These are phyloP conservation scores for Beauveria sp. DNA, from an alignment of 2,329 filamentous ascomycete genomes.

Conservation along the genomic window DNA sequence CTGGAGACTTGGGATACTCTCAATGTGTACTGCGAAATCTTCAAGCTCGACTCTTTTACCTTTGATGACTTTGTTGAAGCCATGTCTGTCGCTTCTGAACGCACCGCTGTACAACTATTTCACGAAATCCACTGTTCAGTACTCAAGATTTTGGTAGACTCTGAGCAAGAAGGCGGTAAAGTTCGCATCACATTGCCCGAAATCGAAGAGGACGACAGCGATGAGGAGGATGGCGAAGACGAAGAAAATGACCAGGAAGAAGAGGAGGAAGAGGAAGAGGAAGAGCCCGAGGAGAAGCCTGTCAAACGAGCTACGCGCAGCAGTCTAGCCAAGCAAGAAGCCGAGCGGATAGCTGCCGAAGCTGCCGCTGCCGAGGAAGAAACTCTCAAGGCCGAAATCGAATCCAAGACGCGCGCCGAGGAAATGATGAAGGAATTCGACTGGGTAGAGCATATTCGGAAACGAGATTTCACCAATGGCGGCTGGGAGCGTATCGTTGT, in stretches of 20 bases:
- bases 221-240: constrained; percentile 52
- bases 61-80: constrained; percentile 94
- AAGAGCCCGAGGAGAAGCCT: constrained; percentile 64
- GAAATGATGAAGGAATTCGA: constrained; percentile 68
- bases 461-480: constrained; percentile 77
- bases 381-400: constrained; percentile 37
- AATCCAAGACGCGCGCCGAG: constrained; percentile 58
- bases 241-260: constrained; percentile 52
- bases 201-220: constrained; percentile 62
- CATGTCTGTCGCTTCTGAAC: constrained; percentile 67
- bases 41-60: constrained; percentile 90
- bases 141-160: constrained; percentile 75
- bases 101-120: constrained; percentile 73
- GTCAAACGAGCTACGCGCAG: constrained; percentile 70
- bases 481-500: constrained; percentile 90
- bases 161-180: constrained; percentile 67
- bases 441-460: constrained; percentile 79
- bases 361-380: constrained; percentile 46
- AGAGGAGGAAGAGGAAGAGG: constrained; percentile 45
- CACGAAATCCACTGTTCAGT: constrained; percentile 88
- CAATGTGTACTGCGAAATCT: constrained; percentile 96
- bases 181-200: constrained; percentile 73
- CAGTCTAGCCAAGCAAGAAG: constrained; percentile 75
- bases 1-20: constrained; percentile 94
- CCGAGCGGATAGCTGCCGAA: constrained; percentile 57